Base-by-base conservation (phyloP, 768 basidiomycete species). In the Tylopilus subfusipes region DNA sequence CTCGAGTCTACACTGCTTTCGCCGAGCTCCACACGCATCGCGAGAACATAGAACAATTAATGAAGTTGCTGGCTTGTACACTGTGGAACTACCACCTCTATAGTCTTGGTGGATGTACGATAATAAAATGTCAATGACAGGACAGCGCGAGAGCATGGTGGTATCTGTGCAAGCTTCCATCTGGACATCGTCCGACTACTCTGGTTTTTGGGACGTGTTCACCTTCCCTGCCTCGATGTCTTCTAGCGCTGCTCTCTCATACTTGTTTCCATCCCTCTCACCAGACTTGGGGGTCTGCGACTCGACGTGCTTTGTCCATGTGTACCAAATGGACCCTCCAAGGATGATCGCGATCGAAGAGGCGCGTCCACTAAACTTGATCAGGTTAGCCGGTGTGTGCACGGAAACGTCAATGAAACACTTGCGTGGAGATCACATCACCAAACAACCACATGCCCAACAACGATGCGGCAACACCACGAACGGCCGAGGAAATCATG, bases 401-500 rank as follows among this genome's bases (percentile, higher is more conserved):
- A 14, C 29, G 5, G 13, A 16, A 36, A 36, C 25, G 38, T 21
- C 44, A 27, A 21, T 22, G 18, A 42, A 38, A 42, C 5, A 79
- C 87, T 67, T 69, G 88, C 92, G 73, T 77, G 5, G 90, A 88
- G 60, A 98, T 82, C 54, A 90, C 67, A 46, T 98, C 95, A 25
- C 75, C 67, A 73, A 97, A 97, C 19, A 92, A 58, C 82, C 81
- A 88, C 69, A 88, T 78, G 22, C 85, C 91, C 14, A 97, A 76
- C 42, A 95, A 67, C 5, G 93, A 91, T n/a, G 88, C 91, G 1
- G 93, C 85, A 25, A 98, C 95, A 18, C 96, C 94, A 50, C 95
- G 88, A 5, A 96, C 92, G 19, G 96, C 95, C 12, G 93, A 93
- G 4, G 93, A 95, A 25, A 97, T 76, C 95, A 98, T 98, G 71